phyloP scores from a whole-genome alignment of 805 yeast species.

The Schizosaccharomyces osmophilus region DNA sequence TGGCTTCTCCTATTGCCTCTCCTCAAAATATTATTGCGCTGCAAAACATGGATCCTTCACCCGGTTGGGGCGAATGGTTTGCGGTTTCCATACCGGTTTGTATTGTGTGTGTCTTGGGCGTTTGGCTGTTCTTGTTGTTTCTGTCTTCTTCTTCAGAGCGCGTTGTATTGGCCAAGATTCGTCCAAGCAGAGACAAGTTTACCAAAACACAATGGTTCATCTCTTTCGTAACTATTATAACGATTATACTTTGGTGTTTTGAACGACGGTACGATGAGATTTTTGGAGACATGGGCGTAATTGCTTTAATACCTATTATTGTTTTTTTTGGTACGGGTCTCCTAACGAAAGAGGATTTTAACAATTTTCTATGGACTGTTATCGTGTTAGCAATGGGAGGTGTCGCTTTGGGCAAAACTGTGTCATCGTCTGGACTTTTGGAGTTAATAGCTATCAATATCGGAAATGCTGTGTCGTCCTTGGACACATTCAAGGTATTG shows the following conservation, averaged over 20 bases:
- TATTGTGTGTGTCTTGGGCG: constrained; percentile 30
- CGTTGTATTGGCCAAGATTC: constrained; percentile 32
- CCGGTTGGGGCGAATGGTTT: constrained; percentile 88
- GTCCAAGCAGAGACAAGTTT: constrained; percentile 38
- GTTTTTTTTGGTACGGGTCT: constrained; percentile 81
- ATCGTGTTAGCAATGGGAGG: constrained; percentile 96
- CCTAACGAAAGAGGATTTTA: constrained; percentile 70
- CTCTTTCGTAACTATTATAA: constrained; percentile 34
- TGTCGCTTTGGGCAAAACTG: constrained; percentile 82
- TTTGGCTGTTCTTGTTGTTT: constrained; percentile 50
- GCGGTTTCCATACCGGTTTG: constrained; percentile 65
- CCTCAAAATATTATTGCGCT: constrained; percentile 89
- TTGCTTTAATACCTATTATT: constrained; percentile 73
- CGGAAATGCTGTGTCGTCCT: constrained; percentile 34
- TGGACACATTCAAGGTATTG: constrained; percentile 49
- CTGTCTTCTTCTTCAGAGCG: constrained; percentile 20
- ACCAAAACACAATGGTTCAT: constrained; percentile 55
- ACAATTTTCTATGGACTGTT: constrained; percentile 90
- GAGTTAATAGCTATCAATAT: constrained; percentile 51
- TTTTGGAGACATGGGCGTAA: constrained; percentile 92
- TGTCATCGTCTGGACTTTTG: constrained; percentile 68
- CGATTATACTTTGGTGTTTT: constrained; percentile 76
- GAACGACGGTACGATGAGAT: constrained; percentile 45
- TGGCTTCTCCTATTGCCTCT: constrained; percentile 91
- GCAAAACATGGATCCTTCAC: constrained; percentile 61